Conservation (phyloP, 345 rosid genomes). For the Carallia pectinifolia region DNA sequence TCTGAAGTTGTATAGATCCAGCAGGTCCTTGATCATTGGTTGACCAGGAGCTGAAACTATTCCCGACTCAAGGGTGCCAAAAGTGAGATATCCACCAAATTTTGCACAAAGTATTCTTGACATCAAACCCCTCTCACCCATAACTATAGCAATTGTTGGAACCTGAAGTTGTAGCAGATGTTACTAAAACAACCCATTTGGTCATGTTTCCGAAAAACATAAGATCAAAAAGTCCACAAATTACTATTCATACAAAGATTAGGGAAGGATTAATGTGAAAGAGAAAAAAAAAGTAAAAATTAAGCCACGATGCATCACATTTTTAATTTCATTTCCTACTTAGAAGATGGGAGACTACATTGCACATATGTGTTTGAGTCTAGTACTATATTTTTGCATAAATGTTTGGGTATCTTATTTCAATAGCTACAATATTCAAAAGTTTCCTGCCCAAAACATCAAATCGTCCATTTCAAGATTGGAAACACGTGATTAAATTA, state of each 20-base stretch:
- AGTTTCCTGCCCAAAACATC: neutral
- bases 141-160: slow-evolving; percentile 81
- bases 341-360: neutral
- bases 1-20: slow-evolving; percentile 80
- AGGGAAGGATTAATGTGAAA: neutral
- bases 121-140: slow-evolving; percentile 92
- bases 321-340: neutral
- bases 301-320: neutral
- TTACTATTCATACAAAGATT: neutral
- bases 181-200: neutral
- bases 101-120: slow-evolving; percentile 88
- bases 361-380: neutral
- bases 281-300: neutral
- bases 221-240: neutral
- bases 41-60: slow-evolving; percentile 91
- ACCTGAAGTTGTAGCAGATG: slow-evolving; percentile 44
- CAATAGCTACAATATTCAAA: neutral
- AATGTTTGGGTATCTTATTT: neutral
- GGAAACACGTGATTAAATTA: neutral
- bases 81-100: slow-evolving; percentile 88
- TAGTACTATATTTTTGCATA: neutral
- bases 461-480: too few relatives aligned
- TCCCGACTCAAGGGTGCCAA: slow-evolving; percentile 81
- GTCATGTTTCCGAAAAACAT: slow-evolving; percentile 5
- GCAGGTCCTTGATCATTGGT: slow-evolving; percentile 71